Conservation (phyloP, 2,329 filamentous ascomycete species). For the Ceratocystis diversiconidia region DNA sequence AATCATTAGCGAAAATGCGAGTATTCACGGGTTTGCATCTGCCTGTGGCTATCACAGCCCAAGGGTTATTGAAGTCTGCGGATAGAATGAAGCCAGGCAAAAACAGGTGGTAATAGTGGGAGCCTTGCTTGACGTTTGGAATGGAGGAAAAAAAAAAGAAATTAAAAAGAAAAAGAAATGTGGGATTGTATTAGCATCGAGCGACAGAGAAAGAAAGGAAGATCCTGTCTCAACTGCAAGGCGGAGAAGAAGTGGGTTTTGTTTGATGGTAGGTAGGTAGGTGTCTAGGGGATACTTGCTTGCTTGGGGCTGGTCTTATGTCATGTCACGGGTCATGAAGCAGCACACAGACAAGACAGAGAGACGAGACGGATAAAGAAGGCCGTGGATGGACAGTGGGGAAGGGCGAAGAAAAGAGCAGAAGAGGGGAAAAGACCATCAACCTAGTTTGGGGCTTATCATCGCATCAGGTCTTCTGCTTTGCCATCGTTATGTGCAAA, state of each 20-base stretch:
- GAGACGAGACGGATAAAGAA: not conserved
- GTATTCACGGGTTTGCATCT: not conserved
- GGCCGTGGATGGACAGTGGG: not conserved
- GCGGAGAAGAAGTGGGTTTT: slow-evolving; percentile 7
- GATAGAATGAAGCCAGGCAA: not conserved
- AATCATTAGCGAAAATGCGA: not conserved
- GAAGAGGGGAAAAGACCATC: not conserved
- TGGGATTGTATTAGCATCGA: not conserved
- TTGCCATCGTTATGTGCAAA: no score
- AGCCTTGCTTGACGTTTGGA: no score
- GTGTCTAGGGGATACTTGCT: not conserved
- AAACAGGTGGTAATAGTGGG: no score
- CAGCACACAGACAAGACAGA: not conserved
- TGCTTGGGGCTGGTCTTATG: not conserved
- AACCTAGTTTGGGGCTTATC: no score
- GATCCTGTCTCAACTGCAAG: not conserved
- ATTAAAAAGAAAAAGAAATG: not conserved
- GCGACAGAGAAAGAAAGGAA: not conserved
- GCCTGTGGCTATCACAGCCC: not conserved
- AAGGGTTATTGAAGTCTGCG: not conserved
- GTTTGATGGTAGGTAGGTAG: not conserved
- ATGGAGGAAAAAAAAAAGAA: not conserved
- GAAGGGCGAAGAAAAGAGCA: not conserved
- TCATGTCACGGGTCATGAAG: not conserved
- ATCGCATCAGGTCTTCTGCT: no score